Conservation (phyloP, 2,329 filamentous ascomycete genomes). For the Botrytis deweyae region DNA sequence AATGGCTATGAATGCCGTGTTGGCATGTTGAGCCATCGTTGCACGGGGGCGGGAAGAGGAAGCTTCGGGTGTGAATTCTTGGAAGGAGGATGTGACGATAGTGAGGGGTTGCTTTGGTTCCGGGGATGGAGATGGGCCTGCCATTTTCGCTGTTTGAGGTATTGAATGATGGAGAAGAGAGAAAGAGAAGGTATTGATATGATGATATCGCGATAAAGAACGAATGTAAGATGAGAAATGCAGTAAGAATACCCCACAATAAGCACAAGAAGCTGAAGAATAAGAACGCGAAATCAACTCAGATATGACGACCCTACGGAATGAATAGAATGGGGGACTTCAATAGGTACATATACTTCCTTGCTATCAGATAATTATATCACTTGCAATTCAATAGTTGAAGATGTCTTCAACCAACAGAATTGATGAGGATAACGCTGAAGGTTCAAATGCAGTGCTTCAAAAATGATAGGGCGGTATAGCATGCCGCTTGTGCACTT, state of each 20-base stretch:
- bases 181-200: background rate
- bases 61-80: constrained; percentile 7
- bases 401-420: background rate
- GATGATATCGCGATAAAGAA: background rate
- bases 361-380: background rate
- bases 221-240: background rate
- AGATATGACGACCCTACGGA: background rate
- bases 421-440: constrained; percentile 12
- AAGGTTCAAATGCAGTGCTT: background rate
- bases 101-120: constrained; percentile 13
- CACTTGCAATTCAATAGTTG: constrained; percentile 9
- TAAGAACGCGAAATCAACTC: background rate
- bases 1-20: constrained; percentile 50
- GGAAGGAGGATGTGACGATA: constrained; percentile 4
- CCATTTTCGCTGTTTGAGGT: constrained; percentile 9
- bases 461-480: background rate
- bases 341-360: constrained; percentile 13
- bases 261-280: constrained; percentile 15
- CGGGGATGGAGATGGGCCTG: constrained; percentile 8
- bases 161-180: background rate
- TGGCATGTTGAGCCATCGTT: constrained; percentile 35
- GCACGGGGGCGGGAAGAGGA: constrained; percentile 41
- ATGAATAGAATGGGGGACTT: background rate
- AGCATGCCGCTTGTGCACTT: background rate
- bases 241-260: background rate